phyloP scores from a whole-genome alignment of 768 basidiomycete species.

The Scleroderma citrinum region DNA sequence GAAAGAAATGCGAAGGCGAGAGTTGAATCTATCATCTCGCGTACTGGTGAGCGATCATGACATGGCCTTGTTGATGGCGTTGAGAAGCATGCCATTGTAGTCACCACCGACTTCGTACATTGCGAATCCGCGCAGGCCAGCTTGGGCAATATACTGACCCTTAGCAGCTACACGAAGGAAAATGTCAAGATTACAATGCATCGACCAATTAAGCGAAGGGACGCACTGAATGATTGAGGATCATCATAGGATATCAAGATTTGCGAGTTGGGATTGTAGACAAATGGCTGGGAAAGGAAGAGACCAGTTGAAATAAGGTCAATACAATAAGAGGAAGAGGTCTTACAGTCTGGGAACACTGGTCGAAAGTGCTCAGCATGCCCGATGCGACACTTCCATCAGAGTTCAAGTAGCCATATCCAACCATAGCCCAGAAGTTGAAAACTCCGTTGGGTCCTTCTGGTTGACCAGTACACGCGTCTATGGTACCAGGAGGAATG shows the following conservation, averaged over 20 bases:
- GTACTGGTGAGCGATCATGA: background rate
- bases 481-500: slow-evolving; percentile 32
- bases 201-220: background rate
- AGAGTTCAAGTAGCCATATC: slow-evolving; percentile 46
- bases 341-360: slow-evolving; percentile 71
- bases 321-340: background rate
- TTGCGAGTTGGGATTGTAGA: slow-evolving; percentile 50
- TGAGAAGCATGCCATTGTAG: slow-evolving; percentile 30
- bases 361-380: slow-evolving; percentile 50
- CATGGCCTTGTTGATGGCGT: slow-evolving; percentile 28
- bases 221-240: slow-evolving; percentile 47
- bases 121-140: slow-evolving; percentile 36
- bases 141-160: slow-evolving; percentile 33
- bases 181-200: background rate
- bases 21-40: slow-evolving; percentile 4
- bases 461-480: slow-evolving; percentile 56
- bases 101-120: slow-evolving; percentile 44
- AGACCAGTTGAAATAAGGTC: slow-evolving; percentile 1
- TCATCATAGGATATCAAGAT: slow-evolving; percentile 66
- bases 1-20: background rate
- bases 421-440: slow-evolving; percentile 58
- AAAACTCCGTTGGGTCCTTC: slow-evolving; percentile 45
- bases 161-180: slow-evolving; percentile 32
- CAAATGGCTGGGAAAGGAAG: slow-evolving; percentile 55
- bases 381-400: slow-evolving; percentile 45